These are phyloP conservation scores for Wickerhamiella vanderwaltii DNA, from an alignment of 805 yeast genomes.

Conservation along the genomic window DNA sequence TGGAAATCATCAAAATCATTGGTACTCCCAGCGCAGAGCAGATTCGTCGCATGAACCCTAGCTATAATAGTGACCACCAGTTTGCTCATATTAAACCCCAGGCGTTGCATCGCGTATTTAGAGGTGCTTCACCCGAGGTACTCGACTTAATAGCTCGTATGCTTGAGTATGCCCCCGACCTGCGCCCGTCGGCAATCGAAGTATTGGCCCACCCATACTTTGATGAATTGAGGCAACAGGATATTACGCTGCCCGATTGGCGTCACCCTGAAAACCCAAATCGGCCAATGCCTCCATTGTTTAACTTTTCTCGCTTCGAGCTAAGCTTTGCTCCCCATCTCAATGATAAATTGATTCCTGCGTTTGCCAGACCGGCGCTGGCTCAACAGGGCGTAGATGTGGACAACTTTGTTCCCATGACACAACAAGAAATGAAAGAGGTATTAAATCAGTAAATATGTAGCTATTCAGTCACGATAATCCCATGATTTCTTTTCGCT, in stretches of 20 bases:
- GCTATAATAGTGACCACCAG: slow-evolving; percentile 83
- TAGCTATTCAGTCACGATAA: too few species aligned
- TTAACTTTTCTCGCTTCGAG: slow-evolving; percentile 62
- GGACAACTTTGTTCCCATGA: slow-evolving; percentile 47
- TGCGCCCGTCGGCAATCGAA: slow-evolving; percentile 65
- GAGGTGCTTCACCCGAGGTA: slow-evolving; percentile 74
- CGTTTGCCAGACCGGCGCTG: slow-evolving; percentile 33
- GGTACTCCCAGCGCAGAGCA: slow-evolving; percentile 94
- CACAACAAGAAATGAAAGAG: slow-evolving; percentile 21
- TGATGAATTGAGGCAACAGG: slow-evolving; percentile 59
- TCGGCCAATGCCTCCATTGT: slow-evolving; percentile 66
- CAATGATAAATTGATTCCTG: slow-evolving; percentile 30
- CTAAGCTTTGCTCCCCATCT: slow-evolving; percentile 34
- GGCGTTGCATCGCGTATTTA: slow-evolving; percentile 51
- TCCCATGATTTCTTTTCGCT: too few species aligned
- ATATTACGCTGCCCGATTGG: slow-evolving; percentile 33
- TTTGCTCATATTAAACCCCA: slow-evolving; percentile 54
- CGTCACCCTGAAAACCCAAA: slow-evolving; percentile 52
- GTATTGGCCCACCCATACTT: slow-evolving; percentile 84
- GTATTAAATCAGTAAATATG: slow-evolving; percentile 5
- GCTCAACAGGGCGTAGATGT: slow-evolving; percentile 32
- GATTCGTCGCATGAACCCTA: slow-evolving; percentile 89
- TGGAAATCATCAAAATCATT: slow-evolving; percentile 86
- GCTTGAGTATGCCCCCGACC: slow-evolving; percentile 81
- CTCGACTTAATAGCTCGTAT: slow-evolving; percentile 71